A percentile compares a stretch with the other conserved stretches of the same genome.
These are phyloP conservation scores for Phaffia rhodozyma DNA, from an alignment of 1,284 basidiomycete genomes.

Conservation along the genomic window DNA sequence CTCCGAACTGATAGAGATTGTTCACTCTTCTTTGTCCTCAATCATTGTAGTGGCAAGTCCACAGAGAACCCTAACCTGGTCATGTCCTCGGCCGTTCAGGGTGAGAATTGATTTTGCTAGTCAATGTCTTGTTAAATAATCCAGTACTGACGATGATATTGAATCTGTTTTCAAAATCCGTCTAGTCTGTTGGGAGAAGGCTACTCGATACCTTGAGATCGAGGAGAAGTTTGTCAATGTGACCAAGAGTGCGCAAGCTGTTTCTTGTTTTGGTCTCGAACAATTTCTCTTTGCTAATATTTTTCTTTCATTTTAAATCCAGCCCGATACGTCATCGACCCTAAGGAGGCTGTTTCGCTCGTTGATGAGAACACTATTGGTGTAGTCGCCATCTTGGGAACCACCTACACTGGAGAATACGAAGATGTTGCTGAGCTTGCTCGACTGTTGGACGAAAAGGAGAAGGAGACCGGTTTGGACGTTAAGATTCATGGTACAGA, in stretches of 20 bases:
- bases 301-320: not conserved
- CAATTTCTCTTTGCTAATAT: not conserved
- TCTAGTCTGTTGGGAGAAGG: constrained; percentile 30
- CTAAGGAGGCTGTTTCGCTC: constrained; percentile 37
- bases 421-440: constrained; percentile 29
- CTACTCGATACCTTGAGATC: constrained; percentile 28
- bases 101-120: constrained; percentile 16
- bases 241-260: constrained; percentile 8
- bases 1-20: no score
- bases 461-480: constrained; percentile 28
- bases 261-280: not conserved
- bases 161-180: not conserved
- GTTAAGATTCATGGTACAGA: constrained; percentile 29
- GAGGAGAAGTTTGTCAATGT: constrained; percentile 29
- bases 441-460: constrained; percentile 26
- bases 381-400: not conserved
- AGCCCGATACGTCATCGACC: constrained; percentile 34
- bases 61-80: constrained; percentile 31
- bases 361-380: constrained; percentile 36
- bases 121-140: no score
- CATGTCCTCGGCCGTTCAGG: constrained; percentile 31
- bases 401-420: constrained; percentile 24
- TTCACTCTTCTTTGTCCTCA: no score
- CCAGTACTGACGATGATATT: not conserved
- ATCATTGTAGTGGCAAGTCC: constrained; percentile 22